Evolutionary conservation across 495 filamentous ascomycete genomes (phyloP).

Genomic region (Staphylotrichum longicolle): DNA sequence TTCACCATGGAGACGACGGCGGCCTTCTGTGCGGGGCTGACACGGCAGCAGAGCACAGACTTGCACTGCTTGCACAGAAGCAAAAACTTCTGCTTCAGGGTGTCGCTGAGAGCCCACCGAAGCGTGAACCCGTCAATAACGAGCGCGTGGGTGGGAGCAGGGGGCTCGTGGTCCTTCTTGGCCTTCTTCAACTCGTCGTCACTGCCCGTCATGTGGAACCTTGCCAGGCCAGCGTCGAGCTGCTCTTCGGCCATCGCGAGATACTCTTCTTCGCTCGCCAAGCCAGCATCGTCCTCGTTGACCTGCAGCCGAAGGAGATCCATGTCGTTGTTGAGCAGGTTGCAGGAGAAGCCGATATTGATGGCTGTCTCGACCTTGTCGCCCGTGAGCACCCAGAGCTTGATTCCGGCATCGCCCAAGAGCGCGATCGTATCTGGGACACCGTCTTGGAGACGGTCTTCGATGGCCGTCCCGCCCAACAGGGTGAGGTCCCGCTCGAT

Average conservation of each 20-base stretch:
- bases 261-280: slow-evolving; percentile 38
- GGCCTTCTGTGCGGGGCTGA: slow-evolving; percentile 95
- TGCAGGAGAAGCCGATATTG: slow-evolving; percentile 99
- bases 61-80: slow-evolving; percentile 97
- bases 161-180: slow-evolving; percentile 76
- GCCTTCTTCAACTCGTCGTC: slow-evolving; percentile 83
- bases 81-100: slow-evolving; percentile 85
- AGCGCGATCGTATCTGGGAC: slow-evolving; percentile 95
- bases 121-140: slow-evolving; percentile 95
- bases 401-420: slow-evolving; percentile 92
- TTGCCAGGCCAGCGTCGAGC: slow-evolving; percentile 67
- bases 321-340: slow-evolving; percentile 96
- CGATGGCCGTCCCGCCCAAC: slow-evolving; percentile 94
- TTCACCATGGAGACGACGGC: slow-evolving; percentile 96
- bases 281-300: slow-evolving; percentile 59
- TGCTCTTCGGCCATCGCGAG: slow-evolving; percentile 60
- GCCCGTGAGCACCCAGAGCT: slow-evolving; percentile 98
- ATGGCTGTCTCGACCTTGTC: slow-evolving; percentile 99
- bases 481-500: slow-evolving; percentile 90
- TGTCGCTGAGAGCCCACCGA: slow-evolving; percentile 80
- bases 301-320: slow-evolving; percentile 91
- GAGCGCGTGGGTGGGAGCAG: slow-evolving; percentile 86
- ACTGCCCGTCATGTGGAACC: slow-evolving; percentile 78
- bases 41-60: slow-evolving; percentile 95
- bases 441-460: slow-evolving; percentile 95